Base-by-base conservation (phyloP, 2,329 filamentous ascomycete genomes). In the Nannizziopsis barbatae region DNA sequence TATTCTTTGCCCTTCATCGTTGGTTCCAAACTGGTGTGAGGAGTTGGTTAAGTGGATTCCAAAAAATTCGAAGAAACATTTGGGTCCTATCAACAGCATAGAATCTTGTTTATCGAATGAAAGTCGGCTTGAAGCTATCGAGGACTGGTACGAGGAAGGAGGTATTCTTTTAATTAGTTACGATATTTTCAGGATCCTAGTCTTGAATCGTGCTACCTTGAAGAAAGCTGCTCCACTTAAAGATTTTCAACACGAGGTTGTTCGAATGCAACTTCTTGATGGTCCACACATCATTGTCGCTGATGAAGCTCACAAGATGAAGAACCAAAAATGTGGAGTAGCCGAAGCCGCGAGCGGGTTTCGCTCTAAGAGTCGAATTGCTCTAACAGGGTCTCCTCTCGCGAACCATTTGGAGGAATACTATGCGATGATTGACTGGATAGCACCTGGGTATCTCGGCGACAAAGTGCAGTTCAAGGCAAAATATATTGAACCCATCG, bases 381-480 rank as follows among this genome's bases (percentile, higher is more conserved):
- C 87, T 5, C 71, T 95, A 52, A 94, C 88, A 0, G 89, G 88
- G 0, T 90, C 88, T 0, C 89, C 89, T 0, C 70, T 95, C 45
- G 81, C 85, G 3, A 95, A 95, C 60, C 84, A 86, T 45, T 79
- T 95, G 0, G 70, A 76, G 22, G 89, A 95, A 57, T 94, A 94
- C 59, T 87, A 82, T 59, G 70, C 80, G n/a, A 86, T 94, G 78
- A 83, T 95, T 50, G 77, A 89, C 53, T 95, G 87, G 86, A 80
- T 92, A 44, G 81, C 86, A 1, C 84, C 85, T 0, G 79, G 78
- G 18, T 95, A 86, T 60, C 72, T 95, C 2, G 87, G 86, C 0
- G 73, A 76, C 2, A 65, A 74, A 8, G 58, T 65, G 0, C 82
- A 89, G 58, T 95, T 95, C 62, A 75, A 72, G 15, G 62, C 71